A percentile compares a stretch with the other conserved stretches of the same genome.
phyloP scores from a whole-genome alignment of 1,139 yeast genomes.

The Blastobotrys serpentis region DNA sequence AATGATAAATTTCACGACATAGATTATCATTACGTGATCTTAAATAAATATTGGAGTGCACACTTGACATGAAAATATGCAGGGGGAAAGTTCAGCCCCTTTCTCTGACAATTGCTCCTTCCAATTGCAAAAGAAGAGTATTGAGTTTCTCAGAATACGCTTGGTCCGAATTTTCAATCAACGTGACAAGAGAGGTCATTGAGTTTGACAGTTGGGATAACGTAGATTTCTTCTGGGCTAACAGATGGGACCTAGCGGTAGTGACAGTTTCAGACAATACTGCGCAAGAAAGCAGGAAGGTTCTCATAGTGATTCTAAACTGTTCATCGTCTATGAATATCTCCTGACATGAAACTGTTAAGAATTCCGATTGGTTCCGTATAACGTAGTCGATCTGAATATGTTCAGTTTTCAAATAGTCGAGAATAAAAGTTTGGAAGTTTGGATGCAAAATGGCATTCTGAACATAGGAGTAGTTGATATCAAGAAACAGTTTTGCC shows the following conservation, averaged over 20 bases:
- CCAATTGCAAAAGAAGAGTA: conserved; percentile 4
- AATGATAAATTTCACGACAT: no score
- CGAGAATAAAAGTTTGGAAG: conserved; percentile 13
- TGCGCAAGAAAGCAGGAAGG: conserved; percentile 19
- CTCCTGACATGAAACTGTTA: conserved; percentile 20
- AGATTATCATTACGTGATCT: no score
- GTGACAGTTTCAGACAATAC: conserved; percentile 11
- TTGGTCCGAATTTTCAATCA: conserved; percentile 1
- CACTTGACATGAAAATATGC: no score
- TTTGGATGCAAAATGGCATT: conserved; percentile 22
- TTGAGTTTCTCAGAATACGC: conserved; percentile 1
- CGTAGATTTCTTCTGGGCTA: neutral
- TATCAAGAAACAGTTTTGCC: conserved; percentile 26
- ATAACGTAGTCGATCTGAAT: conserved; percentile 25
- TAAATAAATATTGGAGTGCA: no score
- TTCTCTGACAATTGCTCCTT: neutral
- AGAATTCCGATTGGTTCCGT: conserved; percentile 17
- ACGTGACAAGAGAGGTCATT: neutral
- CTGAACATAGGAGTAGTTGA: conserved; percentile 31
- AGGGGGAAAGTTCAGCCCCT: no score
- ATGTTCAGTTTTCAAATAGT: conserved; percentile 11
- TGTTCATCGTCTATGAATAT: conserved; percentile 20
- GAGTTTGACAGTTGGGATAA: neutral
- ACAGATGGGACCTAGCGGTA: neutral
- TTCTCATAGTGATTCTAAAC: conserved; percentile 19